Conservation (phyloP, 106 monocot genomes). For the Chionographis japonica region DNA sequence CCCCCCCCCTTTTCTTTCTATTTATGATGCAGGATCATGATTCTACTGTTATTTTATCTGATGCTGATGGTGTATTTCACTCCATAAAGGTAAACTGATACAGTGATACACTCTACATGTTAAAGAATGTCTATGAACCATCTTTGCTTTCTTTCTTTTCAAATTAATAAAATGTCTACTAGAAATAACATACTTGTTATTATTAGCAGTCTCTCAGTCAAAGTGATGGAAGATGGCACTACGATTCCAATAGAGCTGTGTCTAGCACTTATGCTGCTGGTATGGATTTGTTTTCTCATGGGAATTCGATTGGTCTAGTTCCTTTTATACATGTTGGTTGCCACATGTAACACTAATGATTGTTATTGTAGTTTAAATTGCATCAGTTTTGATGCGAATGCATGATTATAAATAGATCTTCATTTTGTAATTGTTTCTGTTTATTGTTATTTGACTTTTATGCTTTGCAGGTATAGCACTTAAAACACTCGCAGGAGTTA, state of each 20-base stretch:
- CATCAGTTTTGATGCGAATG: neutral
- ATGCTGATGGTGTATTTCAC: constrained; percentile 63
- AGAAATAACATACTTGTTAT: neutral
- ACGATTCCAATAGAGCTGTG: constrained; percentile 62
- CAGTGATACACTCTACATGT: too few species aligned
- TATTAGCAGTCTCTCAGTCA: constrained; percentile 72
- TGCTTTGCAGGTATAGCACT: constrained; percentile 69
- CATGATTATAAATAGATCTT: neutral
- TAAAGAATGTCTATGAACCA: neutral
- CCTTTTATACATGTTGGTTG: neutral
- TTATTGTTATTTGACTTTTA: neutral
- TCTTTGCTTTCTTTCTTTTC: neutral
- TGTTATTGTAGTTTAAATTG: neutral
- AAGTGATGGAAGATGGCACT: constrained; percentile 97
- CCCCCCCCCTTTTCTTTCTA: neutral
- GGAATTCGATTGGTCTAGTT: neutral
- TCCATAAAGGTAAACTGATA: constrained; percentile 62
- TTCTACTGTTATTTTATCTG: constrained; percentile 32
- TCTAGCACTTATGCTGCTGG: constrained; percentile 90
- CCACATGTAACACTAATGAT: too few species aligned
- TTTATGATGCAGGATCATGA: constrained; percentile 68
- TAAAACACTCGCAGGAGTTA: constrained; percentile 83
- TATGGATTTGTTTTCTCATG: constrained; percentile 22
- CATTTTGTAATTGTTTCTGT: neutral
- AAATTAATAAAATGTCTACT: neutral